Base-by-base conservation (phyloP, 1,284 basidiomycete genomes). In the Ganoderma sinense region DNA sequence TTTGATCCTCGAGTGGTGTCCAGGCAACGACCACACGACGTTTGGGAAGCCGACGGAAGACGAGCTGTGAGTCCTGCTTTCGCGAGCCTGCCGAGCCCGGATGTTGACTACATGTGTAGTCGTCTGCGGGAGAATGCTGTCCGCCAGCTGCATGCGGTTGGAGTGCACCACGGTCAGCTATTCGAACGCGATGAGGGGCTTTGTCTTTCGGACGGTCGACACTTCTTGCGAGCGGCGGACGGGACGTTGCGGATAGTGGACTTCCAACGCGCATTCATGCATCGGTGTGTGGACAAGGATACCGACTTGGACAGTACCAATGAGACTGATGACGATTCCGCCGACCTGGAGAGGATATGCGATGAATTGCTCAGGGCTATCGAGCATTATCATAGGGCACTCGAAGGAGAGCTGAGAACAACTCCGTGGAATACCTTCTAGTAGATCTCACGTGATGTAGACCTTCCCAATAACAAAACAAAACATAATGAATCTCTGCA, bases 1-100 rank as follows among this genome's bases (percentile, higher is more conserved):
- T 69, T 74, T 84, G 63, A 69, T 86, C 31, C 70, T 85, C 51
- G 84, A 85, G 70, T 79, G 82, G 74, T 83, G 81, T 68, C 67
- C 68, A 33, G 73, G 75, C 10, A 69, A 67, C 53, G 71, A 70
- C 36, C 65, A 64, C 39, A 45, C 40, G 58, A 64, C 62, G 48
- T 56, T 61, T 31, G n/a, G 66, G 11, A 67, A 65, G 55, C 69
- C 60, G 31, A 62, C 64, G 60, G 65, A 62, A 20, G 69, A 64
- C 31, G 67, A 68, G 60, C 64, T 67, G 64, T 43, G 63, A 73
- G 72, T 75, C 56, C 40, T 41, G 8, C n/a, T 13, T 16, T 7
- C 39, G 11, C 36, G 31, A 43, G 20, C 13, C 29, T 11, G 13
- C 7, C 1, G 18, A 36, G 29, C 7, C 23, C 7, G 40, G n/a